Evolutionary conservation across 352 stramenopile genomes (phyloP), one percentile per base, ranked within the genome.

Genomic region (Nothophytophthora sp.): DNA sequence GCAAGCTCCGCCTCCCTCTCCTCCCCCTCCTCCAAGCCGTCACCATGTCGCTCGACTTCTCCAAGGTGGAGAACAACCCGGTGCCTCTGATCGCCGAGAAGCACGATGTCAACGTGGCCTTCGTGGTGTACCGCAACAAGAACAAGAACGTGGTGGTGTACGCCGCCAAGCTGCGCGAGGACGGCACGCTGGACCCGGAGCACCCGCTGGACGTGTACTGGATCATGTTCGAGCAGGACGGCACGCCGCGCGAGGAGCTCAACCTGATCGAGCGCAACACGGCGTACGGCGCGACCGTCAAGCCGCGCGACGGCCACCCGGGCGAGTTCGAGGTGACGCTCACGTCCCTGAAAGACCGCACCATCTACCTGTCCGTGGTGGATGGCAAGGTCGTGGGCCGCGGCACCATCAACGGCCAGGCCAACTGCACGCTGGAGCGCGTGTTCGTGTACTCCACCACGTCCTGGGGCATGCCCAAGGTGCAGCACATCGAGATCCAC

Each of bases 111-210:
- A 88, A 95, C 59, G 70, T 85, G 28, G 79, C 74, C 19, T 95
- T 95, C 57, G 79, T 88, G 15, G 75, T 95, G 43, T 90, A 95
- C 76, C 85, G 85, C 69, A 93, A 93, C 76, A 95, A 93, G 79
- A 95, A 95, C 74, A 89, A 88, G 67, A 95, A 95, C 44, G 83
- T 93, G 23, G 85, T 95, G 19, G 80, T 90, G 39, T 95, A 95
- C 70, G 53, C 85, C n/a, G 82, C 57, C 46, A 82, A 78, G 54
- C 45, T 91, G 42, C 63, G 71, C 28, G 81, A 67, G 33, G 81
- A 93, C 40, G 85, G 85, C 34, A 64, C 70, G 42, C 60, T 95
- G 41, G 54, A 88, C 55, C 55, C 76, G 9, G 56, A 54, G 29
- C 81, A 95, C 55, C 82, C 85, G 52, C 66, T 95, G 46, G 79